These are phyloP conservation scores for Trametes sanguinea DNA, from an alignment of 768 basidiomycete species.

Conservation along the genomic window DNA sequence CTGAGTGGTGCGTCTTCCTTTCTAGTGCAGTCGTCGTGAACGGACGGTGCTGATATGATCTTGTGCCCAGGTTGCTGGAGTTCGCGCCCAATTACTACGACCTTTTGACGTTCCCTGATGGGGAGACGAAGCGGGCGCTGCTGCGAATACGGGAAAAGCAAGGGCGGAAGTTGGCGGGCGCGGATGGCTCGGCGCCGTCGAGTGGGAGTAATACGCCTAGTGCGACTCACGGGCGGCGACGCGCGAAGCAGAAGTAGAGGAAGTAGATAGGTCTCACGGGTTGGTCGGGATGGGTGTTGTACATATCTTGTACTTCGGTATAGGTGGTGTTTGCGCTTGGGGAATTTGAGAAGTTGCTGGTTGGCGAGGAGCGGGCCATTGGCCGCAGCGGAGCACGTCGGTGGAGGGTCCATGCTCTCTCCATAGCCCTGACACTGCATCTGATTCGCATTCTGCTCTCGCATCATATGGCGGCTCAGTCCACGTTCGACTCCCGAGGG, in stretches of 20 bases:
- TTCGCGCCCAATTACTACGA: slow-evolving; percentile 31
- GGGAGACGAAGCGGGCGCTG: slow-evolving; percentile 31
- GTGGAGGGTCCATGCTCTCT: no score
- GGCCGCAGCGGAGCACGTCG: no score
- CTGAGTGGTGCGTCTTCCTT: slow-evolving; percentile 70
- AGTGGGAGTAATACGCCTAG: slow-evolving; percentile 11
- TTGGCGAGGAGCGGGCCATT: no score
- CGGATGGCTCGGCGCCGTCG: neutral
- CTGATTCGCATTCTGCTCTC: no score
- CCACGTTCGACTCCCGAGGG: no score
- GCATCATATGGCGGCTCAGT: no score
- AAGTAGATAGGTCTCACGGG: neutral
- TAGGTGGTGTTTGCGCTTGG: no score
- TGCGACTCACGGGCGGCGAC: no score
- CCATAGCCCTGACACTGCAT: no score
- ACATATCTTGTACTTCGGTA: no score
- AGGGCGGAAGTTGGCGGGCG: slow-evolving; percentile 16
- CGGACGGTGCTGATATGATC: neutral
- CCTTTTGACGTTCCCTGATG: slow-evolving; percentile 22
- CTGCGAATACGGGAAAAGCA: slow-evolving; percentile 26
- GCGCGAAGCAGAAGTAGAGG: slow-evolving; percentile 1
- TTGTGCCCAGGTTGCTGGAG: slow-evolving; percentile 56
- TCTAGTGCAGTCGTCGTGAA: neutral
- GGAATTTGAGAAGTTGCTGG: no score
- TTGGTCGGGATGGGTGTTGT: no score